These are phyloP conservation scores for Rhodotorula glutinis DNA, from an alignment of 1,284 basidiomycete genomes.

Conservation along the genomic window DNA sequence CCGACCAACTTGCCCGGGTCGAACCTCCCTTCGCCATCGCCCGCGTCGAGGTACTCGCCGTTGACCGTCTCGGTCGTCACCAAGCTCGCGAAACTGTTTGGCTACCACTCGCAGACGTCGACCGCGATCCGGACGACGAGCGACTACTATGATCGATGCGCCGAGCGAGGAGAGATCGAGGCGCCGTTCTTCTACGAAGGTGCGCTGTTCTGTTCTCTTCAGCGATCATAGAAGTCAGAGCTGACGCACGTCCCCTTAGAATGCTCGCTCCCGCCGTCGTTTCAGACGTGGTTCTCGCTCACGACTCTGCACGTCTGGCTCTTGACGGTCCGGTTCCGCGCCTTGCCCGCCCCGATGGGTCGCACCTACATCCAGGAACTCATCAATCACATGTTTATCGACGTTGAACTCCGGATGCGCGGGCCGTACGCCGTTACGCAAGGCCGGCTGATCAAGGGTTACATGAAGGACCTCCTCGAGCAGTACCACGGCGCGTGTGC, in stretches of 20 bases:
- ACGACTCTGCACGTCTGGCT: conserved; percentile 93
- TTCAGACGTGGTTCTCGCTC: conserved; percentile 96
- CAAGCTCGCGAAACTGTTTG: conserved; percentile 53
- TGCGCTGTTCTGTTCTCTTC: conserved; percentile 7
- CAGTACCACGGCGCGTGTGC: conserved; percentile 85
- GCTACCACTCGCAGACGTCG: conserved; percentile 54
- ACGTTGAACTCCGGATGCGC: conserved; percentile 87
- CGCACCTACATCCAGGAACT: conserved; percentile 70
- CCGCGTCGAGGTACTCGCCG: conserved; percentile 34
- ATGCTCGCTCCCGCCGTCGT: conserved; percentile 83
- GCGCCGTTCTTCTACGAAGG: conserved; percentile 51
- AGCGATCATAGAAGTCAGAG: neutral
- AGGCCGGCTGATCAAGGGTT: conserved; percentile 74
- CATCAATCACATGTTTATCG: conserved; percentile 93
- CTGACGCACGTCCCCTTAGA: conserved; percentile 53
- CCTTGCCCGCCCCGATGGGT: conserved; percentile 68
- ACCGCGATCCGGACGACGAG: conserved; percentile 57
- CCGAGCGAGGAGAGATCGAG: conserved; percentile 52
- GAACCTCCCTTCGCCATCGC: conserved; percentile 23
- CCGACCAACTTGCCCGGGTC: conserved; percentile 39
- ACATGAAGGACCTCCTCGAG: conserved; percentile 84
- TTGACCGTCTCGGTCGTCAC: conserved; percentile 40
- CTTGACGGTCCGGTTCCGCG: conserved; percentile 79
- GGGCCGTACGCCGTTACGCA: conserved; percentile 65
- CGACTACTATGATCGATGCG: conserved; percentile 56